phyloP scores from a whole-genome alignment of 805 yeast genomes.

The Barnettozyma salicaria region DNA sequence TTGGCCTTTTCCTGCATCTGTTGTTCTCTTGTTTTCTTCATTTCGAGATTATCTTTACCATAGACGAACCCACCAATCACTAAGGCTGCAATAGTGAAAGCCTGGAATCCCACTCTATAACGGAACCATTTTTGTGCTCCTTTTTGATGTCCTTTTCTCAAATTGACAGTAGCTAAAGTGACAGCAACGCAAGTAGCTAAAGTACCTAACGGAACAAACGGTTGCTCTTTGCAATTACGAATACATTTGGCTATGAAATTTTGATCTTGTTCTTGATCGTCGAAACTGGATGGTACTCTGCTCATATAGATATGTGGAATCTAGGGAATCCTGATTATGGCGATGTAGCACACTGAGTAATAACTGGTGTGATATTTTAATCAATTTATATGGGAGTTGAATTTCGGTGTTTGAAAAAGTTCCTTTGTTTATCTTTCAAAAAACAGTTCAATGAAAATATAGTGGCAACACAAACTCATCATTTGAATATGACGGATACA shows the following conservation, averaged over 20 bases:
- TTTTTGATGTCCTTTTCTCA: conserved; percentile 62
- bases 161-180: conserved; percentile 66
- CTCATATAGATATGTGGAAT: conserved; percentile 22
- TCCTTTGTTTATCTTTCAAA: no score
- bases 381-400: not conserved
- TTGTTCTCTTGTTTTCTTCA: conserved; percentile 54
- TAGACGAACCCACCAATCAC: conserved; percentile 72
- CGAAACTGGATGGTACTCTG: conserved; percentile 32
- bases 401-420: conserved; percentile 6
- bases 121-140: conserved; percentile 84
- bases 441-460: no score
- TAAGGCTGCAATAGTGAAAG: conserved; percentile 73
- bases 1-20: conserved; percentile 71
- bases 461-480: not conserved
- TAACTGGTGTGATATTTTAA: not conserved
- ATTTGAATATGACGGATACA: conserved; percentile 1
- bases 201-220: conserved; percentile 81
- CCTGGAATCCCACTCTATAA: conserved; percentile 86
- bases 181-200: conserved; percentile 78
- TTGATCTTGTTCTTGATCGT: conserved; percentile 26
- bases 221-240: conserved; percentile 73
- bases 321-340: no score
- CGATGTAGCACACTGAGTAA: no score
- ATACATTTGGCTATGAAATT: conserved; percentile 51
- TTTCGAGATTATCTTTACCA: conserved; percentile 43